These are phyloP conservation scores for Penicillium glabrum DNA, from an alignment of 2,329 filamentous ascomycete species.

Conservation along the genomic window DNA sequence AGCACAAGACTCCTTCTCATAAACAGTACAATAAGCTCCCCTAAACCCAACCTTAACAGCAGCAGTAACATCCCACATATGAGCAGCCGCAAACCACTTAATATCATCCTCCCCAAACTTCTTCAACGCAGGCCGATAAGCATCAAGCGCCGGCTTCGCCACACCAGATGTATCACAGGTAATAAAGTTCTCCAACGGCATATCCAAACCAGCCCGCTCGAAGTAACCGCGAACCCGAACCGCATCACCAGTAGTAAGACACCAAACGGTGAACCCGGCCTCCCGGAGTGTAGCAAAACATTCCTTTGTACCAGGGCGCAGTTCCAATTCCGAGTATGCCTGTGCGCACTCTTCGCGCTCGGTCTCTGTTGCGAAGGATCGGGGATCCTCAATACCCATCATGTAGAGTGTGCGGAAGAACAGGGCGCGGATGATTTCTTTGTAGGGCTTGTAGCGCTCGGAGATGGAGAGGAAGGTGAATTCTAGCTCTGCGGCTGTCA, in stretches of 20 bases:
- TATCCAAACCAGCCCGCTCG: constrained; percentile 47
- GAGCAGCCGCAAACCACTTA: constrained; percentile 60
- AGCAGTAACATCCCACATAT: constrained; percentile 60
- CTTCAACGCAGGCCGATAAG: constrained; percentile 49
- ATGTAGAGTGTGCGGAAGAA: constrained; percentile 48
- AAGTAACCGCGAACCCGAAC: constrained; percentile 56
- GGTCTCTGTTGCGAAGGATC: constrained; percentile 38
- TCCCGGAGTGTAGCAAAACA: constrained; percentile 44
- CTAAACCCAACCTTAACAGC: constrained; percentile 53
- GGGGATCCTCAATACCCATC: constrained; percentile 41
- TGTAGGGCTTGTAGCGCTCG: constrained; percentile 42
- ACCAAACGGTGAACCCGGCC: constrained; percentile 55
- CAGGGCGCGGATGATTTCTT: constrained; percentile 38
- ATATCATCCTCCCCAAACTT: constrained; percentile 40
- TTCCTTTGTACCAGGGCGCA: constrained; percentile 38
- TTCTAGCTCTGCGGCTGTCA: constrained; percentile 46
- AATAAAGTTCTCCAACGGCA: constrained; percentile 53
- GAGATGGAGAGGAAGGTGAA: constrained; percentile 48
- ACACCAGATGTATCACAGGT: constrained; percentile 51
- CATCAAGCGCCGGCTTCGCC: constrained; percentile 51
- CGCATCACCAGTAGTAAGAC: constrained; percentile 54
- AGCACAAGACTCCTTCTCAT: constrained; percentile 52
- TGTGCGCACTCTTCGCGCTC: constrained; percentile 40
- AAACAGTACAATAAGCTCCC: constrained; percentile 55
- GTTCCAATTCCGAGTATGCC: constrained; percentile 34